These are phyloP conservation scores for Amanita molliuscula DNA, from an alignment of 768 basidiomycete genomes.

Conservation along the genomic window DNA sequence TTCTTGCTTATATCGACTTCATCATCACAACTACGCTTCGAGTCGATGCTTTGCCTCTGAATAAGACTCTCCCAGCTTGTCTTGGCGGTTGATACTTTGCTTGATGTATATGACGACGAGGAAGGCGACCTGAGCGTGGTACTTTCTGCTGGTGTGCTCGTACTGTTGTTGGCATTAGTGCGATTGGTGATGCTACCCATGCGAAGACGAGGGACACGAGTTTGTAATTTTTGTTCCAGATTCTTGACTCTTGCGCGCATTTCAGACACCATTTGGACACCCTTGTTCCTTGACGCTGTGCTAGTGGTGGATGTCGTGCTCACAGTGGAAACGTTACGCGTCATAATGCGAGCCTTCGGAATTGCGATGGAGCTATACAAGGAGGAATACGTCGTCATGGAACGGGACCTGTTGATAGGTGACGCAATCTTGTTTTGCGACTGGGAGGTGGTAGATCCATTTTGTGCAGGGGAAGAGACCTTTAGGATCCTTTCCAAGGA, in stretches of 20 bases:
- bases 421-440: conserved; percentile 34
- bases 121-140: conserved; percentile 19
- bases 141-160: conserved; percentile 11
- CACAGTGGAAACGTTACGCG: conserved; percentile 28
- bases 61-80: conserved; percentile 32
- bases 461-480: conserved; percentile 21
- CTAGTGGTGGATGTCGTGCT: conserved; percentile 33
- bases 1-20: conserved; percentile 36
- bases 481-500: conserved; percentile 29
- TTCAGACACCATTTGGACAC: conserved; percentile 88
- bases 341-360: conserved; percentile 36
- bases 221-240: conserved; percentile 80
- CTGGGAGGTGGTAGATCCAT: conserved; percentile 41
- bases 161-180: conserved; percentile 23
- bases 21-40: conserved; percentile 35
- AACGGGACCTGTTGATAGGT: conserved; percentile 41
- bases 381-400: conserved; percentile 41
- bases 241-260: conserved; percentile 80
- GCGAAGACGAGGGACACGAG: conserved; percentile 73
- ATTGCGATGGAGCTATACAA: conserved; percentile 34
- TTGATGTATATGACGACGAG: conserved; percentile 26
- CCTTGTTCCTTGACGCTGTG: conserved; percentile 60
- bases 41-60: conserved; percentile 31
- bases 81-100: conserved; percentile 30
- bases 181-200: conserved; percentile 69